These are phyloP conservation scores for Phytophthora ramorum DNA, from an alignment of 352 stramenopile genomes.

Conservation along the genomic window DNA sequence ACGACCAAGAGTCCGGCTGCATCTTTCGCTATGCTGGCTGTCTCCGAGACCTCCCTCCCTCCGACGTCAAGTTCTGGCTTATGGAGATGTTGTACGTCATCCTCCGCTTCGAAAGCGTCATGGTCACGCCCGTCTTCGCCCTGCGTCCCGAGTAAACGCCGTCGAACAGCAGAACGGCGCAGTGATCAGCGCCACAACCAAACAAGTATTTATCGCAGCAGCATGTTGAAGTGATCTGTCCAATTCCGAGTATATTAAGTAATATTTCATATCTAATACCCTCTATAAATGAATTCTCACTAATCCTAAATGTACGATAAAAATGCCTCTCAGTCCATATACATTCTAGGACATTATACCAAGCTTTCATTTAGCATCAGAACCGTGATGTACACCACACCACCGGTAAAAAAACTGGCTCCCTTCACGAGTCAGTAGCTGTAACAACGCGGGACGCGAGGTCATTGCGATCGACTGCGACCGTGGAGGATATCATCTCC, in stretches of 20 bases:
- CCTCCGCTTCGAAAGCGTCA: no score
- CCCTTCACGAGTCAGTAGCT: background rate
- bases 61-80: slow-evolving; percentile 47
- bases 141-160: no score
- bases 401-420: background rate
- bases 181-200: no score
- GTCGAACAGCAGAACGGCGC: no score
- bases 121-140: no score
- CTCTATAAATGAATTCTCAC: background rate
- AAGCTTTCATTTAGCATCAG: no score
- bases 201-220: no score
- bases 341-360: no score
- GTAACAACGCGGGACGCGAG: no score
- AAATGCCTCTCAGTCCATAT: no score
- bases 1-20: slow-evolving; percentile 20
- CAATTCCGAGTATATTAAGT: background rate
- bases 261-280: background rate
- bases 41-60: slow-evolving; percentile 24
- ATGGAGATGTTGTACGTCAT: slow-evolving; percentile 46
- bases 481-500: background rate
- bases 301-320: no score
- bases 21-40: slow-evolving; percentile 44
- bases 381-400: background rate
- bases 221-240: slow-evolving; percentile 9
- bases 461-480: background rate